These are phyloP conservation scores for Arabidopsis thaliana DNA, from an alignment of 345 rosid species.

Conservation along the genomic window DNA sequence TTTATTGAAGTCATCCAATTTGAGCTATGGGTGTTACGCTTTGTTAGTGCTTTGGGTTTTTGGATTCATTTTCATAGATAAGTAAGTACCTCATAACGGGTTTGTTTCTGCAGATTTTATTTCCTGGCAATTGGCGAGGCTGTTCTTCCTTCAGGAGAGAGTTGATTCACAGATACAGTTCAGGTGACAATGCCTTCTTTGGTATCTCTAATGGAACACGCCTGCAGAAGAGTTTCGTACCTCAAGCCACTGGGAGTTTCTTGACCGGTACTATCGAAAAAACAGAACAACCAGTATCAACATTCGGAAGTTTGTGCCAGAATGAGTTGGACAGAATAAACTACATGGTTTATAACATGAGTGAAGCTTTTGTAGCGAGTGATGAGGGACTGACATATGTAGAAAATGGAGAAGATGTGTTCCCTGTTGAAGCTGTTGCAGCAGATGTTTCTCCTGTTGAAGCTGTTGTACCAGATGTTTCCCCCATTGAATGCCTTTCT, in stretches of 20 bases:
- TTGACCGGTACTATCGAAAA: constrained; percentile 49
- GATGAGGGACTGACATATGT: constrained; percentile 54
- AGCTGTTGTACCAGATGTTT: constrained; percentile 27
- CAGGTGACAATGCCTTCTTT: constrained; percentile 52
- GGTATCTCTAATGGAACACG: constrained; percentile 51
- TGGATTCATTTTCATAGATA: neutral
- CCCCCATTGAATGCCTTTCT: constrained; percentile 48
- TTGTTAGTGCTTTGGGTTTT: neutral
- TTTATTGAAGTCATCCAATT: neutral
- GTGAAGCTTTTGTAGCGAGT: constrained; percentile 48
- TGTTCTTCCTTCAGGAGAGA: constrained; percentile 54
- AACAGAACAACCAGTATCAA: constrained; percentile 38
- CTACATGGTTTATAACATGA: constrained; percentile 48
- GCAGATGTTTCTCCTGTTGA: constrained; percentile 43
- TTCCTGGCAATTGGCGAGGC: constrained; percentile 55
- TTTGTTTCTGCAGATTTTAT: constrained; percentile 55
- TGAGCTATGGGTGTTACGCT: neutral
- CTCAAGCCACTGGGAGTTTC: constrained; percentile 61
- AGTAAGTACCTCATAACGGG: constrained; percentile 13
- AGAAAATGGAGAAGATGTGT: constrained; percentile 39
- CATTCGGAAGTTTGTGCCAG: constrained; percentile 39
- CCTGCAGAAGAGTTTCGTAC: constrained; percentile 44
- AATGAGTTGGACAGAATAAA: constrained; percentile 43
- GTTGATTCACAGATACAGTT: constrained; percentile 47
- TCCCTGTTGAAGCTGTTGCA: constrained; percentile 15